Percentiles rank a stretch among this genome's conserved stretches.
Conservation (phyloP, 2,329 filamentous ascomycete species). For the Trichoderma sp. region DNA sequence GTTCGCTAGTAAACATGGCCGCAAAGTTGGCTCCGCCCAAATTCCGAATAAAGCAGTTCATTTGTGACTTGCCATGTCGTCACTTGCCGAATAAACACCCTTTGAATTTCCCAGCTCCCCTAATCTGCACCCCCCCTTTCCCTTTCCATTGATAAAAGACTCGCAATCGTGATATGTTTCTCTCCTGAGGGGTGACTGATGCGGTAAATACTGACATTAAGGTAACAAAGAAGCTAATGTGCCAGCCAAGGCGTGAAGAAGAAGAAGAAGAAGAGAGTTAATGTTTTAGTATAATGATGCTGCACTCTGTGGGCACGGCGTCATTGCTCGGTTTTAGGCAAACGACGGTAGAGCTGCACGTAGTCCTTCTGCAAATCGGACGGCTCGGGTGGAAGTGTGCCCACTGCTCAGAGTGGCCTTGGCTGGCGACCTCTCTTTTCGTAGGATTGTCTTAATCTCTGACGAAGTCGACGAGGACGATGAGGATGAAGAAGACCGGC, state of each 20-base stretch:
- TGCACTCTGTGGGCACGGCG: conserved; percentile 5
- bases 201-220: conserved; percentile 17
- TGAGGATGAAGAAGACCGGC: conserved; percentile 56
- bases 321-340: conserved; percentile 33
- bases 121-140: conserved; percentile 3
- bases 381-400: conserved; percentile 39
- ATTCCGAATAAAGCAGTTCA: conserved; percentile 27
- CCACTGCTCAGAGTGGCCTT: conserved; percentile 35
- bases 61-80: conserved; percentile 33
- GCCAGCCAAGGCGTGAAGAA: conserved; percentile 18
- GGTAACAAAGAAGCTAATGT: conserved; percentile 8
- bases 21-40: conserved; percentile 22
- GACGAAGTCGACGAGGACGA: conserved; percentile 40
- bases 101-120: conserved; percentile 19
- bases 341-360: conserved; percentile 38
- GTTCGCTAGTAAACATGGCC: conserved; percentile 30
- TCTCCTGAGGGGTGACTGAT: conserved; percentile 16
- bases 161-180: conserved; percentile 4
- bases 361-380: conserved; percentile 42
- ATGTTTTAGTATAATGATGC: not conserved
- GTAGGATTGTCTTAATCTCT: conserved; percentile 44
- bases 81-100: conserved; percentile 32
- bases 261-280: not conserved
- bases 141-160: conserved; percentile 1
- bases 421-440: conserved; percentile 40